These are phyloP conservation scores for Cyberlindnera amylophila DNA, from an alignment of 805 yeast species.

Conservation along the genomic window DNA sequence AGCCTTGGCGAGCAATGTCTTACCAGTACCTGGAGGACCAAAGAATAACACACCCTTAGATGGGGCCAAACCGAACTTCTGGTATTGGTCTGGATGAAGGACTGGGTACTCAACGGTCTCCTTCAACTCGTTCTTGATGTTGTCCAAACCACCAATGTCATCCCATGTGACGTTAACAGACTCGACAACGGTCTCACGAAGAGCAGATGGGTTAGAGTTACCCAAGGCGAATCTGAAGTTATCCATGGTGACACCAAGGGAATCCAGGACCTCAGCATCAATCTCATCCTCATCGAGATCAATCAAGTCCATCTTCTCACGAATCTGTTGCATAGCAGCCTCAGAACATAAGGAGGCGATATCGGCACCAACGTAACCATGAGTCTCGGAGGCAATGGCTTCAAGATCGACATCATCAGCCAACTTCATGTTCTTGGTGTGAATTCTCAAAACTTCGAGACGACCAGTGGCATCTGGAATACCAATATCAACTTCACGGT, in stretches of 20 bases:
- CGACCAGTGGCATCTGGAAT: conserved; percentile 99
- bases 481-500: conserved; percentile 86
- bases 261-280: conserved; percentile 94
- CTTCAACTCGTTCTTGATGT: conserved; percentile 92
- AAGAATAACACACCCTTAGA: conserved; percentile 97
- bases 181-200: conserved; percentile 99
- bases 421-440: conserved; percentile 97
- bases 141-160: conserved; percentile 97
- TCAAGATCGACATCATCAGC: conserved; percentile 94
- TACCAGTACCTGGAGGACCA: conserved; percentile 99
- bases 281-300: conserved; percentile 95
- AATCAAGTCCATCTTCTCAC: conserved; percentile 98
- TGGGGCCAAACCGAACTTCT: conserved; percentile 96
- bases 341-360: conserved; percentile 98
- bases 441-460: conserved; percentile 92
- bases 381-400: conserved; percentile 94
- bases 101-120: conserved; percentile 99
- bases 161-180: conserved; percentile 99
- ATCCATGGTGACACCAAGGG: conserved; percentile 97
- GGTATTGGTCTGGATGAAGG: conserved; percentile 96
- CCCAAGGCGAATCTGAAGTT: conserved; percentile 97
- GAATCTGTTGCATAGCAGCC: conserved; percentile 99
- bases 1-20: conserved; percentile 95
- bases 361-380: conserved; percentile 99
- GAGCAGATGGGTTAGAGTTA: conserved; percentile 96